Base-by-base conservation (phyloP, 2,329 filamentous ascomycete species). In the Elsinoe necatrix region DNA sequence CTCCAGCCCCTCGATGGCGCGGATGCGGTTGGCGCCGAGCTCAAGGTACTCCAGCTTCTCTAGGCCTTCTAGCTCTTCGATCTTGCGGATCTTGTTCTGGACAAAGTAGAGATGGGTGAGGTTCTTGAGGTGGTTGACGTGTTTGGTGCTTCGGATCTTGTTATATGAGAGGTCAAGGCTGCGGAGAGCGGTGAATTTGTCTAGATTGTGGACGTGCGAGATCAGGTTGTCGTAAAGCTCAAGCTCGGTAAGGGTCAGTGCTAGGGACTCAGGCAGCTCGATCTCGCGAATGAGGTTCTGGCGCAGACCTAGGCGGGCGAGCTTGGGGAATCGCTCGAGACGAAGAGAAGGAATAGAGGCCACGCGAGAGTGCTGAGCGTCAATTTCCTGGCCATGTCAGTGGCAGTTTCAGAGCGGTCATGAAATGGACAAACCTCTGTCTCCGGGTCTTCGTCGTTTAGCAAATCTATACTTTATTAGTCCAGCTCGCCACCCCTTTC, bases 141-240 rank as follows among this genome's bases (percentile, higher is more conserved):
- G 84, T 72, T 95, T 95, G 75, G 98, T 95, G 72, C 96, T 91
- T 71, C 95, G 96, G 75, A 98, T 92, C 77, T 97, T 97, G 77
- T 98, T 98, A 81, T 96, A 98, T 71, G 88, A 95, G 54, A 98
- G 78, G 69, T 98, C 93, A 56, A 98, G 81, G 57, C 77, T 86
- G 4, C 81, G 89, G 55, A 98, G 80, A 60, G 87, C 79, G 11
- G 79, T 82, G 57, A 96, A 81, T 45, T 82, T 77, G 55, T 96
- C 90, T 45, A 98, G 79, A 27, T 88, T 88, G 62, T 85, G 84
- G 71, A 96, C 83, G 71, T 95, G 90, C 9, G 84, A 82, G 64
- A 98, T 90, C 16, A 95, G 79, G 71, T 98, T 98, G 73, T 98
- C 93, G 75, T 98, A 98, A 59, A 98, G 80, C 66, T 98, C 93